A percentile compares a stretch with the other conserved stretches of the same genome.
phyloP scores from a whole-genome alignment of 768 basidiomycete genomes.

The Amanita pseudoporphyria region DNA sequence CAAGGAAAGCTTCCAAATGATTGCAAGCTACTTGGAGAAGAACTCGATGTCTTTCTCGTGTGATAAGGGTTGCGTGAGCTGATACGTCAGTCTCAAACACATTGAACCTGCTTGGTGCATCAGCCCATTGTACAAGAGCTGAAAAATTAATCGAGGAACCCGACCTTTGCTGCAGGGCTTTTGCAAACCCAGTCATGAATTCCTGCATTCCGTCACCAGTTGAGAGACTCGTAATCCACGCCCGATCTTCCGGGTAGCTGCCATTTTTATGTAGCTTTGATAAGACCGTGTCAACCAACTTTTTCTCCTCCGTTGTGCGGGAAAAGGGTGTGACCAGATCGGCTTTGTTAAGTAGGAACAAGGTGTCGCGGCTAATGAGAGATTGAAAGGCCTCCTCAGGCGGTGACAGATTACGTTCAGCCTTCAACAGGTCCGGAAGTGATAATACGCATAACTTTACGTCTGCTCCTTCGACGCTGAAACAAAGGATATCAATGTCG shows the following conservation, averaged over 20 bases:
- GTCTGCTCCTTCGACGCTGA: conserved; percentile 59
- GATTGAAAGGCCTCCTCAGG: conserved; percentile 39
- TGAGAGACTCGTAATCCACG: conserved; percentile 58
- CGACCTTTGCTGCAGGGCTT: conserved; percentile 41
- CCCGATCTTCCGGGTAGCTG: conserved; percentile 8
- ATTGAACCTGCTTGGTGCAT: background rate
- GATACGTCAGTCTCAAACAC: conserved; percentile 20
- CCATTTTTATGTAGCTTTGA: conserved; percentile 2
- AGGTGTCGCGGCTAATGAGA: conserved; percentile 47
- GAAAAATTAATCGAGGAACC: conserved; percentile 9
- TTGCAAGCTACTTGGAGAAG: conserved; percentile 59
- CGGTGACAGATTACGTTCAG: conserved; percentile 16
- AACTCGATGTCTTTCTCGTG: conserved; percentile 69
- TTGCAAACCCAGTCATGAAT: conserved; percentile 53
- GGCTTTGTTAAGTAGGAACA: conserved; percentile 72
- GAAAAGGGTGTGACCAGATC: conserved; percentile 35
- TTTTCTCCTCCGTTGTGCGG: background rate
- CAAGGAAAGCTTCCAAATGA: conserved; percentile 57
- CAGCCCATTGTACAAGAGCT: background rate
- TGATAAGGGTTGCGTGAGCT: conserved; percentile 54
- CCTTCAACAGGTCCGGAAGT: conserved; percentile 34
- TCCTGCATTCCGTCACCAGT: conserved; percentile 44
- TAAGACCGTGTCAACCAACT: background rate
- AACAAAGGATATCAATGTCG: conserved; percentile 1
- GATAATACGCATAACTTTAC: conserved; percentile 77